Conservation (phyloP, 192 early-diverging fungal species). For the Backusella macrospora region DNA sequence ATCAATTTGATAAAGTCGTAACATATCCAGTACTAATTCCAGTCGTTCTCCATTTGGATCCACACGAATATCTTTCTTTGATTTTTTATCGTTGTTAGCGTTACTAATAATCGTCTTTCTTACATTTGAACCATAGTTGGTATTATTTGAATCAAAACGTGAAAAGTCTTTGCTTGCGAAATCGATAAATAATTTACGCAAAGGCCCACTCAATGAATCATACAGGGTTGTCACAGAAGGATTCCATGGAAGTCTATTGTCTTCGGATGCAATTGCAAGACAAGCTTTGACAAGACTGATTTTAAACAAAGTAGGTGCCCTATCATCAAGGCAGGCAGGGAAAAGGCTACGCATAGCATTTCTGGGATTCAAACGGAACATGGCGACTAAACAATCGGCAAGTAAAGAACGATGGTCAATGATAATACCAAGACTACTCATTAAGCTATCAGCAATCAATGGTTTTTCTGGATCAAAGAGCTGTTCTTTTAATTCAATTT, state of each 20-base stretch:
- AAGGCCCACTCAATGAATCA: conserved; percentile 58
- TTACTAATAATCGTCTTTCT: conserved; percentile 41
- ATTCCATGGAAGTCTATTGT: conserved; percentile 69
- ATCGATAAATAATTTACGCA: conserved; percentile 69
- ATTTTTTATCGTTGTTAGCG: conserved; percentile 46
- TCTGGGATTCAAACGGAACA: conserved; percentile 79
- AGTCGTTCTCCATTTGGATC: conserved; percentile 67
- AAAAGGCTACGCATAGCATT: conserved; percentile 73
- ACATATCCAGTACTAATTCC: conserved; percentile 77
- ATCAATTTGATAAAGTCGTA: conserved; percentile 75
- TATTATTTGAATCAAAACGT: conserved; percentile 21
- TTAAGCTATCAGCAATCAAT: conserved; percentile 43
- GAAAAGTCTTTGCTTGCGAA: conserved; percentile 43
- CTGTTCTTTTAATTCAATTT: conserved; percentile 75
- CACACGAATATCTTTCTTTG: conserved; percentile 47
- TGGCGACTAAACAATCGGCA: conserved; percentile 71
- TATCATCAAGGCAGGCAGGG: conserved; percentile 68
- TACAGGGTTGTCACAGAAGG: conserved; percentile 60
- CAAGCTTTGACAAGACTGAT: conserved; percentile 81
- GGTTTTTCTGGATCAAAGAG: conserved; percentile 63
- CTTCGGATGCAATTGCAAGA: conserved; percentile 70
- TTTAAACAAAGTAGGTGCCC: conserved; percentile 75
- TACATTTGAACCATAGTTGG: conserved; percentile 12
- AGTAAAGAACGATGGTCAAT: conserved; percentile 78
- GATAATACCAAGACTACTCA: conserved; percentile 47